A percentile compares a stretch with the other conserved stretches of the same genome.
These are phyloP conservation scores for Allium sativum DNA, from an alignment of 106 monocot genomes.

Conservation along the genomic window DNA sequence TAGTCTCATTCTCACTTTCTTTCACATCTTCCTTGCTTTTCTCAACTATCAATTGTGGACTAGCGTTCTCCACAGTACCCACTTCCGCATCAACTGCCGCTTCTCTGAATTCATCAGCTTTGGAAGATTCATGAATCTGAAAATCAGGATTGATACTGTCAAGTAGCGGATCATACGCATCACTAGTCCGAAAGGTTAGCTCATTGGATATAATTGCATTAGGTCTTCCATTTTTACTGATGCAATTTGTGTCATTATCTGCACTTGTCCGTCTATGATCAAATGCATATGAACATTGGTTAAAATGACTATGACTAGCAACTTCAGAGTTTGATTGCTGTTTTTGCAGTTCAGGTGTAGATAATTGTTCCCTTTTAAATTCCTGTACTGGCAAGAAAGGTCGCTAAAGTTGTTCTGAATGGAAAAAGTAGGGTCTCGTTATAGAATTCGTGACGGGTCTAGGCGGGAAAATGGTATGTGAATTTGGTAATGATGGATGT, in stretches of 20 bases:
- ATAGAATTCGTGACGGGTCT: conserved; percentile 8
- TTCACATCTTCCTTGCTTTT: conserved; percentile 23
- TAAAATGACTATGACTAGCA: conserved; percentile 24
- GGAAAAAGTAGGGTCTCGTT: conserved; percentile 8
- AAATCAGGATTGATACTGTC: conserved; percentile 74
- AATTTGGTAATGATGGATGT: conserved; percentile 2
- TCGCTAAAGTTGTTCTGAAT: conserved; percentile 3
- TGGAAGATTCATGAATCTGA: conserved; percentile 18
- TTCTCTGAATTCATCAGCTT: conserved; percentile 73
- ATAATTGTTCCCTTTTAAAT: not conserved
- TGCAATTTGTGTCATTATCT: conserved; percentile 9
- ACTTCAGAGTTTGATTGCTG: conserved; percentile 15
- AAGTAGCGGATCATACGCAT: conserved; percentile 76
- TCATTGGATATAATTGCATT: too few relatives aligned
- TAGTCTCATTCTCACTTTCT: conserved; percentile 47
- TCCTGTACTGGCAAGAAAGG: conserved; percentile 5
- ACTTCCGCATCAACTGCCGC: conserved; percentile 61
- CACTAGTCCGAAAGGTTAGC: conserved; percentile 7
- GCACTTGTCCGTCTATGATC: conserved; percentile 24
- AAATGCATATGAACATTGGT: conserved; percentile 84
- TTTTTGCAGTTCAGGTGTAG: not conserved
- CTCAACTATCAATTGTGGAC: conserved; percentile 39
- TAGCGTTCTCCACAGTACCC: conserved; percentile 74
- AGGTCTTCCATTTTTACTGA: conserved; percentile 10
- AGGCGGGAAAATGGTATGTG: not conserved